phyloP scores from a whole-genome alignment of 768 basidiomycete species.

The Pleurotus pulmonarius region DNA sequence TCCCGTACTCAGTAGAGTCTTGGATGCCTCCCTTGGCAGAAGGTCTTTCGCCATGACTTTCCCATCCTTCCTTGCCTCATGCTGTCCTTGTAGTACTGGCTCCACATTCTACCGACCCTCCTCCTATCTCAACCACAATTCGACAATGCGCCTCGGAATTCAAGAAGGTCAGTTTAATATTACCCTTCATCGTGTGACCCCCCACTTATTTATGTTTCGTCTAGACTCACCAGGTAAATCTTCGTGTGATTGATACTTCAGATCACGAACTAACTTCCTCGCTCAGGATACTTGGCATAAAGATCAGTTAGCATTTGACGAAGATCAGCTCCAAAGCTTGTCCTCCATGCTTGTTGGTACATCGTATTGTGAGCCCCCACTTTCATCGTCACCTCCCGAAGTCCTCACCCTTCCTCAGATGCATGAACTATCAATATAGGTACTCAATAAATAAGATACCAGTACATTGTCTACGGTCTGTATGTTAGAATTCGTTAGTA shows the following conservation, averaged over 20 bases:
- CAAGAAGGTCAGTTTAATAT: slow-evolving; percentile 56
- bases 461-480: no score
- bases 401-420: background rate
- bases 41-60: slow-evolving; percentile 34
- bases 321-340: slow-evolving; percentile 84
- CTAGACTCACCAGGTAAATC: slow-evolving; percentile 59
- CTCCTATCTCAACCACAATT: slow-evolving; percentile 88
- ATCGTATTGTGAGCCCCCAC: slow-evolving; percentile 66
- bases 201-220: slow-evolving; percentile 14
- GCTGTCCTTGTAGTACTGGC: slow-evolving; percentile 54
- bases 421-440: background rate
- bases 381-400: background rate
- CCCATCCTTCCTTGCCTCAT: slow-evolving; percentile 3
- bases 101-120: slow-evolving; percentile 77
- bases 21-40: slow-evolving; percentile 87
- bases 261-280: slow-evolving; percentile 6
- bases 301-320: slow-evolving; percentile 82
- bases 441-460: no score
- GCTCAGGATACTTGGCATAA: slow-evolving; percentile 87
- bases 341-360: slow-evolving; percentile 89
- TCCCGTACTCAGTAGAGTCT: slow-evolving; percentile 90
- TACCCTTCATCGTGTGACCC: slow-evolving; percentile 3
- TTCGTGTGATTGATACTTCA: no score
- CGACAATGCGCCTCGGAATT: slow-evolving; percentile 82
- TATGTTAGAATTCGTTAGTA: no score